phyloP scores from a whole-genome alignment of 164 flowering plant genomes.

The Aristolochia fimbriata region DNA sequence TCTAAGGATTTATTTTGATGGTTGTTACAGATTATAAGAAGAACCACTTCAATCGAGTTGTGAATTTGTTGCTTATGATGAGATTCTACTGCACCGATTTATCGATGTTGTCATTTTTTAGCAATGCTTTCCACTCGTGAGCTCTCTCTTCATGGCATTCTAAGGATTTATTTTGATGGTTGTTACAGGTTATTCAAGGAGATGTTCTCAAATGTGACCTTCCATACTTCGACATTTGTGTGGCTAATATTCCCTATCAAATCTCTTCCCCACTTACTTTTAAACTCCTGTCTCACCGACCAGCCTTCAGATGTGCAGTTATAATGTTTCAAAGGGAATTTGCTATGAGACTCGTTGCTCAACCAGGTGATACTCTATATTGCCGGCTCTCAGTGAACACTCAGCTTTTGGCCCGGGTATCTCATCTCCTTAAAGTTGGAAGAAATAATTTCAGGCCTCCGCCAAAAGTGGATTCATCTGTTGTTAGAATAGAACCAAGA shows the following conservation, averaged over 20 bases:
- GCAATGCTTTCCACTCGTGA: too few species aligned
- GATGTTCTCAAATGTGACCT: constrained; percentile 89
- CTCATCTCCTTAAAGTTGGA: constrained; percentile 87
- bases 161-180: too few species aligned
- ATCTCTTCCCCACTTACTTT: constrained; percentile 90
- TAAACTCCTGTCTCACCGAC: constrained; percentile 64
- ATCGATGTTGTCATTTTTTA: too few species aligned
- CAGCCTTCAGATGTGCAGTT: constrained; percentile 73
- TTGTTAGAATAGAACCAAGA: constrained; percentile 85
- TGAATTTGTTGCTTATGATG: too few species aligned
- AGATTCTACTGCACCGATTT: too few species aligned
- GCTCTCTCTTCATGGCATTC: too few species aligned
- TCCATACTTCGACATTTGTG: constrained; percentile 89
- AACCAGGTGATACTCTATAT: constrained; percentile 80
- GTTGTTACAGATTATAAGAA: constrained; percentile 58
- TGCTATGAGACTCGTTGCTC: constrained; percentile 91
- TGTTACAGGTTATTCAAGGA: constrained; percentile 76
- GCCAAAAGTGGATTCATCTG: constrained; percentile 91
- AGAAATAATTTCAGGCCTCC: constrained; percentile 91
- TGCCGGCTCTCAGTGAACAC: constrained; percentile 87
- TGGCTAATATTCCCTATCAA: constrained; percentile 93
- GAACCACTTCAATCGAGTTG: too few species aligned
- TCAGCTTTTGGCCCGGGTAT: constrained; percentile 68
- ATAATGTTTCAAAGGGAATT: constrained; percentile 95
- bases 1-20: too few species aligned